Base-by-base conservation (phyloP, 2,329 filamentous ascomycete species). In the Aspergillus quadrilineatus region DNA sequence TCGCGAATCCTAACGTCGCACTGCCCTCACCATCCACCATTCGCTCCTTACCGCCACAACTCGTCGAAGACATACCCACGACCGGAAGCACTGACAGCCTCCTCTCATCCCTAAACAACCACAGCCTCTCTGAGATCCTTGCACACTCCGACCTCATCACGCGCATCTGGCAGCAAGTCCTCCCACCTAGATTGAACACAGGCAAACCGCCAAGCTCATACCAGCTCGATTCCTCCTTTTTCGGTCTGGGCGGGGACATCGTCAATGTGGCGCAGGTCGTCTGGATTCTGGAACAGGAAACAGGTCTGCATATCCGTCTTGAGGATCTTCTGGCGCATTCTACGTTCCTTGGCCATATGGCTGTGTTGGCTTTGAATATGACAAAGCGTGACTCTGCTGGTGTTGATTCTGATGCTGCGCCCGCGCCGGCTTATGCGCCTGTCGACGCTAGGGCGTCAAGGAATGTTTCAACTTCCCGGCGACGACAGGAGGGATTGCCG, bases 341-440 rank as follows among this genome's bases (percentile, higher is more conserved):
- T 0, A 75, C 73, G 2, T 74, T 77, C 68, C 62, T 76, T 8
- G 73, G 72, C 1, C 73, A 76, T 53, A 71, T 77, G 68, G 72
- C 69, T 9, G 70, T 73, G 32, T 55, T 75, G 49, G 66, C 67
- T 1, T 47, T 67, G 55, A 62, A 68, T 46, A 69, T 67, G 29
- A 48, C 63, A n/a, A 66, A 65, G 49, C 58, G 64, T n/a, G 58
- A 64, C 22, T 22, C 22, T 15, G 56, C 52, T 6, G 55, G 51
- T 5, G 50, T 65, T 34, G 63, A 66, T 49, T 22, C 34, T 26
- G 34, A 37, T 17, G 32, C 28, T 22, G 50, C 42, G 14, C 50
- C 50, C 2, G 42, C 42, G 4, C 50, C 50, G 9, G 42, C 42
- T 9, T 53, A 53, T 32, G 43, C 15, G 10, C 4, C 53, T 37